Evolutionary conservation across 2,329 filamentous ascomycete species (phyloP).

Genomic region (Curvularia sp.): DNA sequence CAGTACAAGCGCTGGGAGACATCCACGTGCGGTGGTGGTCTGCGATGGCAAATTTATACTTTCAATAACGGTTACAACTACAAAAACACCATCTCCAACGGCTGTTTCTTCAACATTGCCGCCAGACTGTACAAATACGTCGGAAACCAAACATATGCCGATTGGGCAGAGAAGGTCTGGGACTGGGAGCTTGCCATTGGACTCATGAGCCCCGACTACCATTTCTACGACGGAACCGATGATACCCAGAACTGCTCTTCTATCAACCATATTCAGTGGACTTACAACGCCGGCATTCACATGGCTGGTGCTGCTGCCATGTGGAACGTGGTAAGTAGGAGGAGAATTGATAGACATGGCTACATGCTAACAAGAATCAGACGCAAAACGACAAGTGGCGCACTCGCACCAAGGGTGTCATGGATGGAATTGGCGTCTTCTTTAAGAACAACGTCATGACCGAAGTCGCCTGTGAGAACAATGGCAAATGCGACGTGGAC

Average conservation of each 20-base stretch:
- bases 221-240: slow-evolving; percentile 56
- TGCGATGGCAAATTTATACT: slow-evolving; percentile 82
- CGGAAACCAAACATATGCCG: slow-evolving; percentile 60
- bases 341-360: not conserved
- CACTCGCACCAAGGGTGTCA: slow-evolving; percentile 41
- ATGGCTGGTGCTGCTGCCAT: slow-evolving; percentile 57
- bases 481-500: slow-evolving; percentile 56
- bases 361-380: slow-evolving; percentile 26
- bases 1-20: slow-evolving; percentile 74
- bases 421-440: slow-evolving; percentile 52
- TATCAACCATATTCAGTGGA: slow-evolving; percentile 56
- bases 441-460: slow-evolving; percentile 56
- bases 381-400: slow-evolving; percentile 46
- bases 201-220: slow-evolving; percentile 57
- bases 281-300: slow-evolving; percentile 57
- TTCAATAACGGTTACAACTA: slow-evolving; percentile 80
- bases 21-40: slow-evolving; percentile 70
- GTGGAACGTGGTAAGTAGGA: slow-evolving; percentile 55
- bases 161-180: slow-evolving; percentile 72
- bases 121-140: slow-evolving; percentile 75
- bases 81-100: slow-evolving; percentile 83
- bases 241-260: slow-evolving; percentile 53
- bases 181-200: slow-evolving; percentile 59
- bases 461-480: slow-evolving; percentile 57
- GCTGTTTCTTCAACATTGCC: slow-evolving; percentile 81